Evolutionary conservation across 169 alveolate species (phyloP), one percentile per base, ranked within the genome.

Genomic region (Cystoisospora suis): DNA sequence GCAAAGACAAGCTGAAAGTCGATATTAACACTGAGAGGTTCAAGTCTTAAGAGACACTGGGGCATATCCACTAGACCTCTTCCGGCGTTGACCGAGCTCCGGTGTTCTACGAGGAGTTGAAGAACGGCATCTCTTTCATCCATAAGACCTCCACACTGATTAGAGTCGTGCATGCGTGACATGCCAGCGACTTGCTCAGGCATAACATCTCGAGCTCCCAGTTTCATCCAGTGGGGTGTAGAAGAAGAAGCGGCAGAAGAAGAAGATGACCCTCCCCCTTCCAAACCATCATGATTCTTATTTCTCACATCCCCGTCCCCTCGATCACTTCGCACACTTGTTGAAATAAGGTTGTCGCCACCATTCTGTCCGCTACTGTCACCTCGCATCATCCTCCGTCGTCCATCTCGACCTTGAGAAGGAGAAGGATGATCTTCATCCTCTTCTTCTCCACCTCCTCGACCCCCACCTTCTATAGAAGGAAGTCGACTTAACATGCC

Each of bases 1-100:
- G 92, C 46, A 46, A 81, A 61, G 53, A 83, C 88, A 40, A 89
- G 88, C 75, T 79, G 90, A 34, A 70, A 89, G 75, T 89, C 92
- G 44, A 89, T 81, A 44, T 89, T 89, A 20, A 89, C 86, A 27
- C 86, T 59, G 72, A 89, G 75, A 1, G 92, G 92, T 23, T 72
- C 79, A 23, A 89, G 83, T 0, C 90, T 47, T 58, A 89, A 56
- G 0, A 89, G 83, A 56, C 92, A 89, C 58, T 75, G 88, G 44
- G 88, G 88, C 38, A 89, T 79, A 17, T 72, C 92, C 45, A 80
- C 77, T 15, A 87, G 86, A 77, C 86, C 91, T 38, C 91, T 59
- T 15, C 91, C 91, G 53, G 53, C 91, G 36, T 45, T 29, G 46
- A 4, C 42, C 15, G 49, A 32, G 15, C 86, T 72, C 27, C 91